A percentile compares a stretch with the other conserved stretches of the same genome.
Evolutionary conservation across 2,329 filamentous ascomycete genomes (phyloP).

Genomic region (Claviceps spartinae): DNA sequence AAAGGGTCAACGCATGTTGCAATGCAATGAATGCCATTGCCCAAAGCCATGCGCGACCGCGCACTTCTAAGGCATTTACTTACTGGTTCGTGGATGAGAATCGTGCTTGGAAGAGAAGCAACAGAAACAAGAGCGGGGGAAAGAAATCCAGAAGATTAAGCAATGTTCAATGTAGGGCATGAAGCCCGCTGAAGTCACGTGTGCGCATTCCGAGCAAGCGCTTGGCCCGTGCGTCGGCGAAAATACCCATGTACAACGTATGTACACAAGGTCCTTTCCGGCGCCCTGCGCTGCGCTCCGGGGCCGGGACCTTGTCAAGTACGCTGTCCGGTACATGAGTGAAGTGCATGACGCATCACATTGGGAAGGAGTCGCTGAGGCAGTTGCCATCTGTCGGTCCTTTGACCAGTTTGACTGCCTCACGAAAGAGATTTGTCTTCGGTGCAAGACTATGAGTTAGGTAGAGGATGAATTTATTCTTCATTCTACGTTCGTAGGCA

Average conservation of each 20-base stretch:
- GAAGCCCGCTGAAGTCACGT: constrained; percentile 23
- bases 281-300: too few relatives aligned
- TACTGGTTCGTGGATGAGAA: constrained; percentile 33
- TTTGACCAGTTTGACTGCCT: not conserved
- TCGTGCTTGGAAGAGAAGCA: constrained; percentile 30
- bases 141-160: constrained; percentile 18
- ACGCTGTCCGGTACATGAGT: not conserved
- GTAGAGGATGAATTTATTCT: too few relatives aligned
- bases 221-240: not conserved
- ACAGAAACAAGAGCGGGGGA: constrained; percentile 15
- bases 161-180: constrained; percentile 21
- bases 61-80: constrained; percentile 9
- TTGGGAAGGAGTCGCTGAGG: constrained; percentile 1
- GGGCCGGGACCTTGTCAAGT: too few relatives aligned
- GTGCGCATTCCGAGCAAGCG: constrained; percentile 1
- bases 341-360: not conserved
- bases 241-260: not conserved
- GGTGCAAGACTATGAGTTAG: not conserved
- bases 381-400: not conserved
- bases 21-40: not conserved
- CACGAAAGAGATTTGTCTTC: not conserved
- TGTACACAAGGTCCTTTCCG: too few relatives aligned
- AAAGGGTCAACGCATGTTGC: not conserved
- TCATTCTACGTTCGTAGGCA: not conserved
- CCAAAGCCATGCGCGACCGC: not conserved